Evolutionary conservation across 116 monocot genomes (phyloP).

Genomic region (Dioscorea cayenensis): DNA sequence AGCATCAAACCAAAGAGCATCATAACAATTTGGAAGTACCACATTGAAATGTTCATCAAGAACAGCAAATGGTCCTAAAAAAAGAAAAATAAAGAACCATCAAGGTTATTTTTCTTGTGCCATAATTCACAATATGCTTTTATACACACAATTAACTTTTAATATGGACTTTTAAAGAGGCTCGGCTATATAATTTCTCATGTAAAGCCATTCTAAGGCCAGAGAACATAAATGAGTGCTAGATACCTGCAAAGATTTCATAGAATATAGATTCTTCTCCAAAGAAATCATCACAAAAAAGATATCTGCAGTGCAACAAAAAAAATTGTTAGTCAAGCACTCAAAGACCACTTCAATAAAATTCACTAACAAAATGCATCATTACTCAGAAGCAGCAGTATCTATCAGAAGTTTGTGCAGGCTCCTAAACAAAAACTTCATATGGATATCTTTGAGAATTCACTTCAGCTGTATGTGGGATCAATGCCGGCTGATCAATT

Average conservation of each 20-base stretch:
- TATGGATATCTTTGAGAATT: conserved; percentile 92
- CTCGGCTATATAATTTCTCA: too few species aligned
- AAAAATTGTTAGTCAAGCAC: too few species aligned
- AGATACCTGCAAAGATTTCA: conserved; percentile 95
- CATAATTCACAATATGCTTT: not conserved
- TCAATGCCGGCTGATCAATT: conserved; percentile 96
- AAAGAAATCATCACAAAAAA: too few species aligned
- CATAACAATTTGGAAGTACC: conserved; percentile 84
- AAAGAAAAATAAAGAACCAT: not conserved
- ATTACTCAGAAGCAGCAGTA: conserved; percentile 97
- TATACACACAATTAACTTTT: too few species aligned
- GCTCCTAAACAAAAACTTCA: conserved; percentile 97
- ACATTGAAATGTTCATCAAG: conserved; percentile 93
- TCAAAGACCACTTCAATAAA: not conserved
- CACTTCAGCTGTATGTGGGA: conserved; percentile 99
- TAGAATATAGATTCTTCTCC: conserved; percentile 86
- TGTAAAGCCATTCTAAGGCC: too few species aligned
- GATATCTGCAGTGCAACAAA: too few species aligned
- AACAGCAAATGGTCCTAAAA: conserved; percentile 87
- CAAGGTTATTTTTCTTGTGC: not conserved
- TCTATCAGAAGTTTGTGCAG: conserved; percentile 99
- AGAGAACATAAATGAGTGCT: not conserved
- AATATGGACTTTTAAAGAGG: too few species aligned
- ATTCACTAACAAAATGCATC: not conserved
- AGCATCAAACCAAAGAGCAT: conserved; percentile 99